Percentiles rank a stretch among this genome's conserved stretches.
Conservation (phyloP, 768 basidiomycete species). For the Crepidotus variabilis region DNA sequence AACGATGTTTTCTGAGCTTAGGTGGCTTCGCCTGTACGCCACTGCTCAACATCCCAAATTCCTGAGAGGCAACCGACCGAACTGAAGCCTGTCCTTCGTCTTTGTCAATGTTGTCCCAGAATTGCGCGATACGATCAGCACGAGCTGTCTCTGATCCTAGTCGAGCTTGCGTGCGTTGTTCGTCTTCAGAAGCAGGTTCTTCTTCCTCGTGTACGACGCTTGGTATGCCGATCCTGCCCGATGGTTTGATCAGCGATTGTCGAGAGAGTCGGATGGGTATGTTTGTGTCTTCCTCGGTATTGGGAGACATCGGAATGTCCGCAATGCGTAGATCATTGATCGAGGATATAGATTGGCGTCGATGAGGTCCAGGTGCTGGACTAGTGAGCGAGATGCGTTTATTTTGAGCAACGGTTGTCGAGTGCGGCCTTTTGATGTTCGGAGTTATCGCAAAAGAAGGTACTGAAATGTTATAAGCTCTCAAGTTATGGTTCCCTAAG, state of each 20-base stretch:
- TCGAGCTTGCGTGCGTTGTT: constrained; percentile 3
- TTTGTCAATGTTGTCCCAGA: constrained; percentile 46
- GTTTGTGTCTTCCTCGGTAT: not conserved
- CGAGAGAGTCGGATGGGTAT: not conserved
- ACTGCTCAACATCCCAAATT: constrained; percentile 18
- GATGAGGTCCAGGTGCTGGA: not conserved
- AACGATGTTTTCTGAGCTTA: constrained; percentile 36
- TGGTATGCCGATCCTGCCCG: constrained; percentile 5
- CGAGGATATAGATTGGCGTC: not conserved
- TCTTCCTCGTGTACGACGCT: constrained; percentile 17
- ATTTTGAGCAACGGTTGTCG: not conserved
- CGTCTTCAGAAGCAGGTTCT: constrained; percentile 9
- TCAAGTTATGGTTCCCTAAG: not conserved
- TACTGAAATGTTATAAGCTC: constrained; percentile 1
- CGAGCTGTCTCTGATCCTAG: constrained; percentile 6
- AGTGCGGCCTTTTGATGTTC: not conserved
- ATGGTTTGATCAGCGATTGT: constrained; percentile 2
- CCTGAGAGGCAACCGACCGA: constrained; percentile 13
- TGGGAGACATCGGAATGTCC: not conserved
- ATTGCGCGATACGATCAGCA: constrained; percentile 23
- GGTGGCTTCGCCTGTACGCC: constrained; percentile 23
- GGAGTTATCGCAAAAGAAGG: constrained; percentile 5
- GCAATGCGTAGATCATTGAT: not conserved
- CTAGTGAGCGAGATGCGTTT: not conserved
- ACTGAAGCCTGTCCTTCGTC: constrained; percentile 23